Percentiles rank a stretch among this genome's conserved stretches.
Conservation (phyloP, 2,329 filamentous ascomycete species). For the Fusarium zealandicum region DNA sequence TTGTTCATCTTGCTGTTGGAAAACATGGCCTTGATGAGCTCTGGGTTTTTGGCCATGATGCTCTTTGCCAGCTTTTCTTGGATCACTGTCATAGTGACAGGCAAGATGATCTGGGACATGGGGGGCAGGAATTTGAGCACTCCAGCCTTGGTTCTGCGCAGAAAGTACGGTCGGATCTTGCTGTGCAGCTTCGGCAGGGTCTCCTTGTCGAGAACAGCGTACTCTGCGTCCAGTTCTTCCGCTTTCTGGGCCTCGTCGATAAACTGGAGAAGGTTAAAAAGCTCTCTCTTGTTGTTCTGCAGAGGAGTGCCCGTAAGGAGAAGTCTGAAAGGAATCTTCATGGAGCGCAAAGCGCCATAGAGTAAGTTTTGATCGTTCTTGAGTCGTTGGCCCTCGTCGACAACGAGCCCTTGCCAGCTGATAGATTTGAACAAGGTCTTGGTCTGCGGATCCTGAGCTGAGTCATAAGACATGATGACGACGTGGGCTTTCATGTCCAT, state of each 20-base stretch:
- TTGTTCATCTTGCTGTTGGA: constrained; percentile 70
- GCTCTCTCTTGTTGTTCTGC: constrained; percentile 92
- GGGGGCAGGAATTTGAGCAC: constrained; percentile 91
- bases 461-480: constrained; percentile 94
- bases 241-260: constrained; percentile 77
- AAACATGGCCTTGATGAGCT: constrained; percentile 88
- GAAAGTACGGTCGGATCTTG: constrained; percentile 76
- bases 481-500: constrained; percentile 84
- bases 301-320: constrained; percentile 91
- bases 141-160: constrained; percentile 83
- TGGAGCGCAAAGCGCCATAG: constrained; percentile 74
- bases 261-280: constrained; percentile 97
- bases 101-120: constrained; percentile 93
- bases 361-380: constrained; percentile 91
- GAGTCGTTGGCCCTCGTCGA: constrained; percentile 93
- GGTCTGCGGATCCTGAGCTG: constrained; percentile 76
- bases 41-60: constrained; percentile 88
- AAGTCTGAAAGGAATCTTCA: constrained; percentile 83
- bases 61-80: constrained; percentile 96
- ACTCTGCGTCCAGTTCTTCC: constrained; percentile 75
- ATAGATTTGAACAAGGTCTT: constrained; percentile 71
- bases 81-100: constrained; percentile 91
- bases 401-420: constrained; percentile 85
- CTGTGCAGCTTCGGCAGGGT: constrained; percentile 83
- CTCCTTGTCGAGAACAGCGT: constrained; percentile 78